phyloP scores from a whole-genome alignment of 441 rosid species.

The Gossypium gossypioides region DNA sequence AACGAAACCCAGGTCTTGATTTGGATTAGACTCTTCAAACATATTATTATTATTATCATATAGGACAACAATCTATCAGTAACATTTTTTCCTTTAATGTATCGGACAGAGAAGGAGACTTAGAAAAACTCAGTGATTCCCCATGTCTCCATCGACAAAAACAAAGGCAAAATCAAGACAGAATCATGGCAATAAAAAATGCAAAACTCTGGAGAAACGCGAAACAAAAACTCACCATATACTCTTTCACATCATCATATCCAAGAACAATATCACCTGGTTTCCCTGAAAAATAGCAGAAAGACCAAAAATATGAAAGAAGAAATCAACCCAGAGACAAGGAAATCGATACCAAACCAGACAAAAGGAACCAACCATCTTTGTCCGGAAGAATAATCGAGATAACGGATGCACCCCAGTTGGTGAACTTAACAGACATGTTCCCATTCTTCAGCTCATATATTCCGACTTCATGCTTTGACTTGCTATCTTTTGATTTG shows the following conservation, averaged over 20 bases:
- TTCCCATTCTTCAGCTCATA: conserved; percentile 59
- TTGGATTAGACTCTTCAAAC: neutral
- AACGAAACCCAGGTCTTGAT: neutral
- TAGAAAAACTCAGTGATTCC: neutral
- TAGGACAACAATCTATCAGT: neutral
- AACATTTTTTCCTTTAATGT: neutral
- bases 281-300: conserved; percentile 38
- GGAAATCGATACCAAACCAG: neutral
- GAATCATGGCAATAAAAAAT: neutral
- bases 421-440: conserved; percentile 50
- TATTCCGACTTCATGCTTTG: no score
- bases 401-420: conserved; percentile 71
- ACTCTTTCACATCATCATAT: conserved; percentile 44
- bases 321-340: neutral
- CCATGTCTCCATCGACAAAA: neutral
- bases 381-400: conserved; percentile 66
- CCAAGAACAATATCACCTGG: conserved; percentile 63
- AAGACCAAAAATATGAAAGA: neutral
- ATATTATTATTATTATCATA: neutral
- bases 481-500: no score
- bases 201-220: no score
- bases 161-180: neutral
- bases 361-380: conserved; percentile 35
- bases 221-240: conserved; percentile 32
- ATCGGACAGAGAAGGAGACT: neutral